Evolutionary conservation across 768 basidiomycete species (phyloP), one percentile per base, ranked within the genome.

Genomic region (Tephrocybe sp.): DNA sequence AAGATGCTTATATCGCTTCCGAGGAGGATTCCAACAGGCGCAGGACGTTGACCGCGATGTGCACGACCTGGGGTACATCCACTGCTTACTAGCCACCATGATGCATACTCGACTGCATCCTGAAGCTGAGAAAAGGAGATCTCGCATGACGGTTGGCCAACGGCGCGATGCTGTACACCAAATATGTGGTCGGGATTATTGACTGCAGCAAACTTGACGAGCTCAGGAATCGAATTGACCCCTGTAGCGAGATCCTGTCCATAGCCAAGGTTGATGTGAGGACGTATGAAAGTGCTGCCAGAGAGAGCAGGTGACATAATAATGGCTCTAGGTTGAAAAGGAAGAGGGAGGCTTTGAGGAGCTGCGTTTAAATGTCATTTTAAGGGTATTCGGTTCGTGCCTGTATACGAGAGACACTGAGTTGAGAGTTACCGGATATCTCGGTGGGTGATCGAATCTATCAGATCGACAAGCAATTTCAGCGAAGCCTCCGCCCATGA

Each of bases 1-100:
- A 69, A 72, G 13, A 70, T 65, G 7, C 58, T 60, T 31, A 71
- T 62, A 52, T 74, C 72, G 48, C 72, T 72, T 11, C 64, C 62
- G 14, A 72, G 62, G 9, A 74, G 56, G 48, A 72, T 65, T 2
- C 64, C 71, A 9, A 74, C 71, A 14, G 71, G 71, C 3, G 62
- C 47, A 20, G 68, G 52, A 10, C 56, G 58, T 31, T 59, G 47
- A 22, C 60, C 63, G 13, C 65, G 60, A 4, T 45, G 16, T 10
- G 60, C 53, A 1, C 67, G 61, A 6, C 63, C 63, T 16, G 62
- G 40, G 0, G 69, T 66, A 20, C 63, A 58, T 32, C 67, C 60
- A 30, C 60, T 54, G 38, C 52, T 45, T 10, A 68, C 60, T 6
- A 72, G 56, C 71, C 71, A 74, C 11, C 63, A 61, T 5, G 65